Evolutionary conservation across 306 rosid species (phyloP).

Genomic region (Gynostemma pentaphyllum): DNA sequence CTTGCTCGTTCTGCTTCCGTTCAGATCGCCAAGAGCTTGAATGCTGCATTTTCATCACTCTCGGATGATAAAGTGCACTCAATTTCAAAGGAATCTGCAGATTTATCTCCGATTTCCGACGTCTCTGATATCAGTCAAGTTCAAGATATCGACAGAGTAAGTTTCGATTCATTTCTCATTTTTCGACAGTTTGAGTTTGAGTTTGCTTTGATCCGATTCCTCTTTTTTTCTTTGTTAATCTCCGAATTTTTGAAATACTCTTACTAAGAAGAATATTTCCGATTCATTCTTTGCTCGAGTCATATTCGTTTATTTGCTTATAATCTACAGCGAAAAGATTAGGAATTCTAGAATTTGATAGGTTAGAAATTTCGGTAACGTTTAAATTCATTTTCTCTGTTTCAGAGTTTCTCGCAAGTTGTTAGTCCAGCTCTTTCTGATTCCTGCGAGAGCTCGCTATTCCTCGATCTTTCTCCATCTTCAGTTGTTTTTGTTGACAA

Average conservation of each 20-base stretch:
- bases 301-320: not conserved
- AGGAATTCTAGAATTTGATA: not conserved
- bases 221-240: not conserved
- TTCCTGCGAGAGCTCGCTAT: slow-evolving; percentile 1
- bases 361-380: not conserved
- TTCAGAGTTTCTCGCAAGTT: slow-evolving; percentile 13
- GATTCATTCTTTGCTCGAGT: not conserved
- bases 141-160: slow-evolving; percentile 8
- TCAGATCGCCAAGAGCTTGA: slow-evolving; percentile 14
- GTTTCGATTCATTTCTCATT: not conserved
- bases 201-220: not conserved
- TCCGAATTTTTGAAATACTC: not conserved
- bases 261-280: not conserved
- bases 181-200: no score
- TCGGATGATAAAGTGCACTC: not conserved
- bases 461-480: not conserved
- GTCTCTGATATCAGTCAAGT: slow-evolving; percentile 7
- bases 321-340: not conserved
- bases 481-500: not conserved
- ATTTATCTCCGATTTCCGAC: slow-evolving; percentile 7
- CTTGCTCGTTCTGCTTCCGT: not conserved
- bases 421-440: slow-evolving; percentile 6
- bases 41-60: slow-evolving; percentile 9
- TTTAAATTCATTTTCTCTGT: not conserved
- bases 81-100: slow-evolving; percentile 8